Base-by-base conservation (phyloP, 164 flowering plant species). In the Tetracentron sinense region DNA sequence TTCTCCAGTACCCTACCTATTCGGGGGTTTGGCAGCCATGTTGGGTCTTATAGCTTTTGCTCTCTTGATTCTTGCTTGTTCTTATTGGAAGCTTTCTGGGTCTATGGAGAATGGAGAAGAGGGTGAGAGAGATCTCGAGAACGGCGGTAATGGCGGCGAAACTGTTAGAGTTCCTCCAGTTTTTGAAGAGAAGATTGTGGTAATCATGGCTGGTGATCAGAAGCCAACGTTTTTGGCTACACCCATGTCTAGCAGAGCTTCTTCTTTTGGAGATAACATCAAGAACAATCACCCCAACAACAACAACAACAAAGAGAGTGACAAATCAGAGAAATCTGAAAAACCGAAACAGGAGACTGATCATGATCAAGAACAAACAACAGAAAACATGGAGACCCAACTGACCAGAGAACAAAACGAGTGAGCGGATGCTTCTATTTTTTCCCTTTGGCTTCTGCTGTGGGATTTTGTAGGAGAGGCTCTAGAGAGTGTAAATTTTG, bases 1-100 rank as follows among this genome's bases (percentile, higher is more conserved):
- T 71, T 88, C 97, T 3, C 97, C 97, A 16, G 87, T 90, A 28
- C 97, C 97, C 3, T 90, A 90, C 76, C 79, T 90, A n/a, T 90
- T 90, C 64, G 90, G 94, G 0, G 97, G 94, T 6, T 46, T 88
- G 35, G 92, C 97, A 1, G 97, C 90, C 46, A 84, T 86, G 90
- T 63, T 90, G 25, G 95, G 90, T n/a, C 81, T 90, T 44, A 86
- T 88, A 27, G 94, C 97, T 20, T 88, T 90, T 59, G 92, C 96
- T 17, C 85, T 90, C 11, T 60, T 90, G 23, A 82, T 88, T 30
- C 81, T 90, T 2, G 92, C 90, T 1, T 90, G 96, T 74, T 90
- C 96, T 28, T 88, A 88, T 70, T 86, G 90, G 92, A 88, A 79
- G 72, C 86, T 88, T 30, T 83, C 90, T 26, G 88, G 87, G 52